Conservation (phyloP, 176 grass and related monocot species). For the Eragrostis nindensis region DNA sequence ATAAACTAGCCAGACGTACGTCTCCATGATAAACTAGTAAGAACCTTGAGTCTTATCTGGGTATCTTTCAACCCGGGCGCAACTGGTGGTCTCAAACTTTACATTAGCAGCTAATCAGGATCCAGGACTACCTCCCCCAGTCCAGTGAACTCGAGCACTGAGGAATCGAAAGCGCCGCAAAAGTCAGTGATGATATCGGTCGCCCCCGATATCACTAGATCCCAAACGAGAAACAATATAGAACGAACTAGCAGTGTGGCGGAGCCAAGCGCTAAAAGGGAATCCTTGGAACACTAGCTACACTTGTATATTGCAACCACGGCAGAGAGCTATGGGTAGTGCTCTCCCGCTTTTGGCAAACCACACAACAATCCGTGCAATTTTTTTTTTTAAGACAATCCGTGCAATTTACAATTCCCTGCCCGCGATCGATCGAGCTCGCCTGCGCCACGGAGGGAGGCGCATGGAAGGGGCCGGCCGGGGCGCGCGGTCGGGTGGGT, state of each 20-base stretch:
- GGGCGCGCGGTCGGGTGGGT: background rate
- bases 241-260: background rate
- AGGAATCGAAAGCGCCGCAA: background rate
- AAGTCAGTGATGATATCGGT: background rate
- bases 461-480: background rate
- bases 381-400: too few species aligned
- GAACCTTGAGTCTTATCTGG: background rate
- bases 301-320: background rate
- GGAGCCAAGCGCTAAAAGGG: background rate
- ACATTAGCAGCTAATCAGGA: conserved; percentile 29
- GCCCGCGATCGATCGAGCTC: background rate
- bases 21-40: background rate
- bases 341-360: background rate
- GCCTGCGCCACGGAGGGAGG: background rate
- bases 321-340: background rate
- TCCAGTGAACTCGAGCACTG: conserved; percentile 24
- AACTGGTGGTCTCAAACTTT: conserved; percentile 30
- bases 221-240: background rate
- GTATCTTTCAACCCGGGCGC: background rate
- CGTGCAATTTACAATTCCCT: conserved; percentile 9
- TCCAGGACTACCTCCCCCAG: conserved; percentile 33
- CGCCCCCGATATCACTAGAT: background rate
- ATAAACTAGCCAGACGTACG: background rate
- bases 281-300: conserved; percentile 8
- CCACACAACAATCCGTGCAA: background rate